Evolutionary conservation across 257 asterid species (phyloP).

Genomic region (Ligustrum vulgare): DNA sequence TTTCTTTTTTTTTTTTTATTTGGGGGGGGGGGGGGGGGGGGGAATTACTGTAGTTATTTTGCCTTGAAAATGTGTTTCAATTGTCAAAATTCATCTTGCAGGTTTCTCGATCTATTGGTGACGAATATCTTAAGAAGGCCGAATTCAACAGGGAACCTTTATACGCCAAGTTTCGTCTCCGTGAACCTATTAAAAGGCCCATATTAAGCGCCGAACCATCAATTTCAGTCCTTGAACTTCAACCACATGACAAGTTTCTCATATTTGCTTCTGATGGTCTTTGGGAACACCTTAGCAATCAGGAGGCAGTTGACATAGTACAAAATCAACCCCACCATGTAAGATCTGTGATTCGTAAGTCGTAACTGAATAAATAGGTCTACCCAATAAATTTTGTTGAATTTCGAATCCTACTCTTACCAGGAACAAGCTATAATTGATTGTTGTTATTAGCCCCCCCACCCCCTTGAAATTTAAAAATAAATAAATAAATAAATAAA

Average conservation of each 20-base stretch:
- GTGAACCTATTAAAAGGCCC: slow-evolving; percentile 43
- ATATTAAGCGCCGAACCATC: slow-evolving; percentile 51
- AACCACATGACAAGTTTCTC: slow-evolving; percentile 47
- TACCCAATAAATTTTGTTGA: background rate
- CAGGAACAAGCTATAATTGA: background rate
- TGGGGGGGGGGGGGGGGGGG: no score
- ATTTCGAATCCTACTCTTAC: slow-evolving; percentile 5
- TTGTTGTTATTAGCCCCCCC: background rate
- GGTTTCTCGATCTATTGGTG: slow-evolving; percentile 56
- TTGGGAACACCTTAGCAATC: slow-evolving; percentile 59
- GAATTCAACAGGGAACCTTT: slow-evolving; percentile 53
- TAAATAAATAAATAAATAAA: no score
- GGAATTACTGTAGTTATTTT: background rate
- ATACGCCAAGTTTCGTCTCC: slow-evolving; percentile 48
- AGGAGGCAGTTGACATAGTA: slow-evolving; percentile 56
- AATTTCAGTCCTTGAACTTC: slow-evolving; percentile 42
- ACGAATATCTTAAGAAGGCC: slow-evolving; percentile 48
- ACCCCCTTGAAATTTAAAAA: background rate
- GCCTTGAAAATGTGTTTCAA: background rate
- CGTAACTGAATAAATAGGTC: background rate
- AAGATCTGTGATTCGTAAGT: slow-evolving; percentile 21
- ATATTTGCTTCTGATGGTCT: slow-evolving; percentile 61
- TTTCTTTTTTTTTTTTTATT: no score
- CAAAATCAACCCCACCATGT: slow-evolving; percentile 42
- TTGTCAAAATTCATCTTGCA: slow-evolving; percentile 17